Conservation (phyloP, 768 basidiomycete species). For the Imleria badia region DNA sequence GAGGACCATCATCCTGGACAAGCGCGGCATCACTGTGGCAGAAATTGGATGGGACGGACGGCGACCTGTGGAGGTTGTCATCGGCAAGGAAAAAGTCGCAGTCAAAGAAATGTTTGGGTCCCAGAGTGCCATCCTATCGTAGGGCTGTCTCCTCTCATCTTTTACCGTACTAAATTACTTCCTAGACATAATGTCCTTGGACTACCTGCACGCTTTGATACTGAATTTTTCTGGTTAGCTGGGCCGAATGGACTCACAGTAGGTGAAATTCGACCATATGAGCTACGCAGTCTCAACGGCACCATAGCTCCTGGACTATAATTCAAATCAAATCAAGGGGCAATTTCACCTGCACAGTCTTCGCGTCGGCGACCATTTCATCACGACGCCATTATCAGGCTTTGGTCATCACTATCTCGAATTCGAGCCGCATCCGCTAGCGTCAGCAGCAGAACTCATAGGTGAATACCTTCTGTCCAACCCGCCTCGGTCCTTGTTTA, state of each 20-base stretch:
- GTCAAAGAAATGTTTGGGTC: constrained; percentile 59
- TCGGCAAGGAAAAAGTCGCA: constrained; percentile 50
- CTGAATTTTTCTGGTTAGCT: constrained; percentile 59
- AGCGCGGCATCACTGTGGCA: constrained; percentile 41
- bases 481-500: constrained; percentile 14
- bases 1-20: constrained; percentile 45
- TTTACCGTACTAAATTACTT: neutral
- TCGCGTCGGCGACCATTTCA: constrained; percentile 43
- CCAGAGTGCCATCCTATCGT: constrained; percentile 55
- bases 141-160: constrained; percentile 16
- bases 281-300: constrained; percentile 3
- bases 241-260: constrained; percentile 54
- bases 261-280: constrained; percentile 18
- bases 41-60: constrained; percentile 55
- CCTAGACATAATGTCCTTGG: constrained; percentile 56
- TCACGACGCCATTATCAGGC: constrained; percentile 51
- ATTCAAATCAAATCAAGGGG: constrained; percentile 48
- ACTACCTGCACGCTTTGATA: constrained; percentile 62
- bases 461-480: constrained; percentile 26
- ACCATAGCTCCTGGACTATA: constrained; percentile 51
- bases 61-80: constrained; percentile 48
- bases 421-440: constrained; percentile 49
- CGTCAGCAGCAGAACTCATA: constrained; percentile 52
- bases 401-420: constrained; percentile 60
- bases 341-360: constrained; percentile 51